Conservation (phyloP, 805 yeast species). For the Candida rishiriensis region DNA sequence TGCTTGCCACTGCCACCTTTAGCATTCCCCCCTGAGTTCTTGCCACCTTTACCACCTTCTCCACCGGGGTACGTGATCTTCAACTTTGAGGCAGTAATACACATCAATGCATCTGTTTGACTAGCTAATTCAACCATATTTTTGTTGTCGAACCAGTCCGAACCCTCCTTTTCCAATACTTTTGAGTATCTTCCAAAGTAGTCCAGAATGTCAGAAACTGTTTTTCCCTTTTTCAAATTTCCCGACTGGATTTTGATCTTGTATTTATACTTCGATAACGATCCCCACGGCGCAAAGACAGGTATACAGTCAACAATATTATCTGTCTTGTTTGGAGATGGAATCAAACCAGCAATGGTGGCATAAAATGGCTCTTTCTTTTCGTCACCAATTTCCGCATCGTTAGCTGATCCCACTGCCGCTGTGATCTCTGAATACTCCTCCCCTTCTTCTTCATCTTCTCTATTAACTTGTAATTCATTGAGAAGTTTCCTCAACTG, state of each 20-base stretch:
- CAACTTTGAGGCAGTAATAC: constrained; percentile 67
- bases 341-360: constrained; percentile 29
- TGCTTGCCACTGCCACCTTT: constrained; percentile 6
- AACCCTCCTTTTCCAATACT: constrained; percentile 23
- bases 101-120: constrained; percentile 61
- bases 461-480: constrained; percentile 20
- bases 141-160: constrained; percentile 71
- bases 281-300: constrained; percentile 89
- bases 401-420: background rate
- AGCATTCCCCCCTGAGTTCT: background rate
- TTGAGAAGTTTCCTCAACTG: constrained; percentile 29
- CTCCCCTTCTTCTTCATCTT: constrained; percentile 10
- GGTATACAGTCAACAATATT: constrained; percentile 64
- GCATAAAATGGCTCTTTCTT: constrained; percentile 30
- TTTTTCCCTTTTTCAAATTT: constrained; percentile 80
- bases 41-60: constrained; percentile 18
- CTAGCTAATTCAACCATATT: constrained; percentile 51
- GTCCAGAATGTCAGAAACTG: constrained; percentile 63
- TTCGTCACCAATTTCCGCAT: constrained; percentile 19
- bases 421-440: background rate
- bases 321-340: constrained; percentile 47
- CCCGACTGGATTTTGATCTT: constrained; percentile 83
- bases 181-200: constrained; percentile 41
- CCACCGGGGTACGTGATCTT: constrained; percentile 57
- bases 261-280: constrained; percentile 69